Evolutionary conservation across 2,329 filamentous ascomycete species (phyloP), one percentile per base, ranked within the genome.

Genomic region (Proliferodiscus dingleyae): DNA sequence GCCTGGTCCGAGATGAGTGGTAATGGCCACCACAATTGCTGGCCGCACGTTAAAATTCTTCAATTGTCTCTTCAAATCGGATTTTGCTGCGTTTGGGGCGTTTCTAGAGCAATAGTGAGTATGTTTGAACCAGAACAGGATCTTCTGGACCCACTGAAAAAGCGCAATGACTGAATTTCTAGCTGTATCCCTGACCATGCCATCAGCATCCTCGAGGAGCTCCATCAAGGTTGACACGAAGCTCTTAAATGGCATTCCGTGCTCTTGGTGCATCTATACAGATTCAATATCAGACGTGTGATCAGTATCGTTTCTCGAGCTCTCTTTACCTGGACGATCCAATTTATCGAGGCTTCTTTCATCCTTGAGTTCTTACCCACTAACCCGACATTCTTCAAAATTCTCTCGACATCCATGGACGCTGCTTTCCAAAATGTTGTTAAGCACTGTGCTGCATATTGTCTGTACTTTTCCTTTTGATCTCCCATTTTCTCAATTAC

Each of bases 401-500:
- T 78, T 49, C 83, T 77, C 71, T 96, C 91, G 32, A 91, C 85
- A 48, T 95, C 89, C 34, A 71, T 64, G 2, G 81, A 78, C 15
- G 81, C 78, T 43, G 82, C 78, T 10, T 73, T 74, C 70, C 87
- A 93, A 47, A 96, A 72, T 42, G 93, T 93, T 23, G 77, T 77
- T 47, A 96, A 78, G 15, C 86, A 80, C 63, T 89, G 85, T 36
- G 81, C 72, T 13, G 89, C 87, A 47, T 90, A 75, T 24, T 75
- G 70, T 59, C 90, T 81, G 57, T 89, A 80, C 65, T 89, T 90
- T 62, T 96, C 90, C 65, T 91, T 91, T 54, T 80, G 80, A 64
- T 96, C 91, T 48, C 89, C 89, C 48, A 97, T 77, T 65, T 89
- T 87, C 46, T 96, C 91, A 46, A 89, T 71, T 43, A 96, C 75